Conservation (phyloP, 177 flowering plant genomes). For the Vitis hybrid region DNA sequence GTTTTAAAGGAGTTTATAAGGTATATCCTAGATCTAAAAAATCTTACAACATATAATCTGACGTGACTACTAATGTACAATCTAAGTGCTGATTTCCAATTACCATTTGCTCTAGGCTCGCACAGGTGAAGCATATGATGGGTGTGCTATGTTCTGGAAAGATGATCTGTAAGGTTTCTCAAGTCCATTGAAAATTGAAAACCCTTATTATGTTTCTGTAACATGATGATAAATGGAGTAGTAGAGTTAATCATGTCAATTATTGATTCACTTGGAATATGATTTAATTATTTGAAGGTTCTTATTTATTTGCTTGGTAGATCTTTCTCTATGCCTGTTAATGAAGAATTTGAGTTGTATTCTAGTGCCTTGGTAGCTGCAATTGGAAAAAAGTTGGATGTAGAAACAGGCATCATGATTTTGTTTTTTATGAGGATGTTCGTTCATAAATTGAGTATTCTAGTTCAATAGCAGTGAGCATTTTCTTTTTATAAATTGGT, state of each 20-base stretch:
- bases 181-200: neutral
- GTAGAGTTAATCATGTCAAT: neutral
- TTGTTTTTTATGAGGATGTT: neutral
- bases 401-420: neutral
- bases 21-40: slow-evolving; percentile 29
- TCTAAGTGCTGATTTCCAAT: neutral
- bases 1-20: slow-evolving; percentile 76
- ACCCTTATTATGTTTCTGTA: neutral
- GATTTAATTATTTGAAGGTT: neutral
- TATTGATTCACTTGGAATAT: neutral
- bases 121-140: slow-evolving; percentile 87
- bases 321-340: neutral
- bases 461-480: neutral
- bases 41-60: neutral
- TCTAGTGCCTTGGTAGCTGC: neutral
- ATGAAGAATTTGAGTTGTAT: neutral
- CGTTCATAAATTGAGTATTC: neutral
- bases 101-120: slow-evolving; percentile 53
- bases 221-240: neutral
- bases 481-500: neutral
- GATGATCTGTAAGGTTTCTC: slow-evolving; percentile 50
- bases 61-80: neutral
- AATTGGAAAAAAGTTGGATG: neutral
- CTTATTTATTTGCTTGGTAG: neutral
- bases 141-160: slow-evolving; percentile 94